Evolutionary conservation across 176 grass and related monocot species (phyloP), one percentile per base, ranked within the genome.

Genomic region (Lolium perenne): DNA sequence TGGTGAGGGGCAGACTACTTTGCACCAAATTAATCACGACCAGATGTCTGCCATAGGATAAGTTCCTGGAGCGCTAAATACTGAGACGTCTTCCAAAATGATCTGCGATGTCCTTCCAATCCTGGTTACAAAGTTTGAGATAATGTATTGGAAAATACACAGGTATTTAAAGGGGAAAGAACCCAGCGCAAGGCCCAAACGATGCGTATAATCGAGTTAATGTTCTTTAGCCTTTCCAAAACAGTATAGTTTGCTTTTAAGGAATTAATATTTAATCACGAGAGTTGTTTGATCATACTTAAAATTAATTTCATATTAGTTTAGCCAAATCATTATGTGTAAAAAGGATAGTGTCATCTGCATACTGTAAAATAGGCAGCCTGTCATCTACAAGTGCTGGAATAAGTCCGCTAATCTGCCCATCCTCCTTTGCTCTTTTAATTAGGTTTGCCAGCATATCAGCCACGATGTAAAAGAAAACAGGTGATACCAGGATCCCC

Each of bases 141-240:
- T 29, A 64, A 64, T 64, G 61, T 29, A 7, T 26, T 64, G 23
- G 61, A 29, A 45, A 45, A 9, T 59, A 59, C 56, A 18, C n/a
- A 64, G 61, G 23, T 64, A 29, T 64, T 63, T 64, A 64, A 60
- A 22, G 8, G 7, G 23, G 25, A 7, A 29, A 64, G 23, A 29
- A 12, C 23, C 23, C 23, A 64, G 4, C 60, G 1, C 22, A 63
- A 21, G 26, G 10, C 22, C 22, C 23, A 63, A 63, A 63, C 0
- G 60, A 14, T 32, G 61, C 26, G 11, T 64, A 26, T 12, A 63
- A 7, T 64, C 1, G 11, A 29, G 23, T 64, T 64, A 11, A 64
- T 64, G 61, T 64, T 25, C 60, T 22, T 63, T 63, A 26, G 56
- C 58, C 60, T 26, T 63, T 63, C 60, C 60, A 63, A 63, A 63